phyloP scores from a whole-genome alignment of 2,329 filamentous ascomycete species.

The Cladosporium sp. region DNA sequence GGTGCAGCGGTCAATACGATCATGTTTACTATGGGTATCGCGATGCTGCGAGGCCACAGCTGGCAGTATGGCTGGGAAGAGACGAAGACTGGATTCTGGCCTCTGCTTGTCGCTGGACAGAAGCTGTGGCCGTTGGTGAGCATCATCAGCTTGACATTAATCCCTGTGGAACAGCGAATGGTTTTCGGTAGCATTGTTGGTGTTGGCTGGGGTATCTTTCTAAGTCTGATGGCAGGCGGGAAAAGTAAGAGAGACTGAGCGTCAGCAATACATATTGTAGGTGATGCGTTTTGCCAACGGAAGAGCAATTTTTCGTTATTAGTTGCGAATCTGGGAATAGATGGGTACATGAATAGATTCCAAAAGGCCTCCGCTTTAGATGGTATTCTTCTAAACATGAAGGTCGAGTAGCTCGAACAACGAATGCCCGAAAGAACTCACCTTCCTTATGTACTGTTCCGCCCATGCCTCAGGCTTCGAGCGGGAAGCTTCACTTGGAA shows the following conservation, averaged over 20 bases:
- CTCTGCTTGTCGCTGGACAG: slow-evolving; percentile 62
- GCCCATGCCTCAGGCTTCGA: too few species aligned
- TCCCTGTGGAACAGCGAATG: slow-evolving; percentile 65
- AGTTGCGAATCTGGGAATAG: too few species aligned
- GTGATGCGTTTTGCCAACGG: too few species aligned
- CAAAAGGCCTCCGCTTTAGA: too few species aligned
- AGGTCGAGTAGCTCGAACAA: too few species aligned
- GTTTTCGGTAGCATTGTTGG: slow-evolving; percentile 67
- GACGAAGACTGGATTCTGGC: slow-evolving; percentile 27
- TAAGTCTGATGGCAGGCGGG: slow-evolving; percentile 38
- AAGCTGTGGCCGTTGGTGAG: slow-evolving; percentile 68
- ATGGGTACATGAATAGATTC: too few species aligned
- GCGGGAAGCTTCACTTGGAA: too few species aligned
- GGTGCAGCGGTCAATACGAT: slow-evolving; percentile 61
- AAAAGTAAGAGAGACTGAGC: neutral
- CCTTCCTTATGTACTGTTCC: too few species aligned
- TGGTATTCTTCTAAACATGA: too few species aligned
- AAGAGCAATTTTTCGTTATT: too few species aligned
- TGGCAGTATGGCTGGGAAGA: slow-evolving; percentile 15
- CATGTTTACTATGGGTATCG: slow-evolving; percentile 55
- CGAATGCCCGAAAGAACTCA: too few species aligned
- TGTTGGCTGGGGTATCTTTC: slow-evolving; percentile 67
- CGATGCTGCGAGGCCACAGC: slow-evolving; percentile 43
- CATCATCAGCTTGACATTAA: slow-evolving; percentile 62
- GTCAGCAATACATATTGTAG: too few species aligned